Evolutionary conservation across 257 asterid genomes (phyloP), one percentile per base, ranked within the genome.

Genomic region (Capsicum baccatum): DNA sequence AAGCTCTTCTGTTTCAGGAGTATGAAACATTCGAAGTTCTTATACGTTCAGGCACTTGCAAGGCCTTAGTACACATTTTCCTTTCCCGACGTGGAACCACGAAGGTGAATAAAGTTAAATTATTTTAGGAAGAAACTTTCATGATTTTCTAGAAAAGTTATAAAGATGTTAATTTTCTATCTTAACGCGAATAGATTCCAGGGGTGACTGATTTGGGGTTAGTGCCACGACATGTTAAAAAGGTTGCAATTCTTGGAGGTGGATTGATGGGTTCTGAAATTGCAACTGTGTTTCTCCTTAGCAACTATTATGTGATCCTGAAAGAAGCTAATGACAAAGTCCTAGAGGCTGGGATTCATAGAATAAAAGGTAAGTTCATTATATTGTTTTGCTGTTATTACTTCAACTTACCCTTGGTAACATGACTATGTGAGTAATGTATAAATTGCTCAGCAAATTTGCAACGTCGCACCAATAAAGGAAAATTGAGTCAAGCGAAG

Each of bases 181-280:
- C 19, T 79, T 8, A 63, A 21, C 84, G 58, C 84, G 8, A 86
- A 59, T 89, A 97, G 99, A 97, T 97, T 71, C 98, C 99, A 9
- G 98, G 99, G 64, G 94, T 94, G 57, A 90, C 97, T 35, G 97
- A 97, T 87, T 86, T 84, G 78, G 97, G 97, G 68, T 89, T 97
- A 90, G 91, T 84, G 84, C 97, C 99, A 57, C 92, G 98, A 91
- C 86, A 37, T 42, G 86, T 97, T 79, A 91, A 92, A 83, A 97
- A 91, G 91, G 97, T 97, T 78, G 99, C 94, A 57, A 87, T 97
- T 86, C 91, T 97, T 37, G 99, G 99, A 85, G 99, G 99, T 39
- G 99, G 99, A 69, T 88, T 97, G 39, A 97, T 97, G 99, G 99
- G 99, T 64, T 97, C 98, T 26, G 98, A 98, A 62, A 97, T 97